Percentiles rank a stretch among this genome's conserved stretches.
Conservation (phyloP, 2,329 filamentous ascomycete genomes). For the Paradendryphiella salina region DNA sequence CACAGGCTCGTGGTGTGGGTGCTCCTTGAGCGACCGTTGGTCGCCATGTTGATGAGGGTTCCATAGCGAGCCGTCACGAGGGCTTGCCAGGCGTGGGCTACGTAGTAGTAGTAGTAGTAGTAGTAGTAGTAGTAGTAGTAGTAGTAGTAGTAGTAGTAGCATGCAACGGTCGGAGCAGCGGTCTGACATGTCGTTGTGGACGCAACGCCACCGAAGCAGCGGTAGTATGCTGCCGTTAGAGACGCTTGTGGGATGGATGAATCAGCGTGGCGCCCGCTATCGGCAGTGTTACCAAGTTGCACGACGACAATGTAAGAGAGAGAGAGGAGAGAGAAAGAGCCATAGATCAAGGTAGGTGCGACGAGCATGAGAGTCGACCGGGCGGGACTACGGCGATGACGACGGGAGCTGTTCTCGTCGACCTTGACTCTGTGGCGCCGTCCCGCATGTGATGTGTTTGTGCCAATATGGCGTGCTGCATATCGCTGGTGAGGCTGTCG, state of each 20-base stretch:
- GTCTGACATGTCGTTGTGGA: conserved; percentile 22
- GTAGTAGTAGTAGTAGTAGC: conserved; percentile 15
- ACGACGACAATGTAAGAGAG: conserved; percentile 9
- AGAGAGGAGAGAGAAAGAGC: too few species aligned
- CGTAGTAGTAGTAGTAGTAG: conserved; percentile 7
- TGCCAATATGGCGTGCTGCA: conserved; percentile 36
- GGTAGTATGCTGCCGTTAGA: conserved; percentile 3
- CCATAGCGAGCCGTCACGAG: conserved; percentile 19
- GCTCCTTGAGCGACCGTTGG: conserved; percentile 34
- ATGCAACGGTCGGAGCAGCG: conserved; percentile 29
- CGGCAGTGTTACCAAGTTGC: conserved; percentile 6
- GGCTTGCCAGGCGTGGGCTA: conserved; percentile 13
- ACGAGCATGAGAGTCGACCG: conserved; percentile 1
- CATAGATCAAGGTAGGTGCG: conserved; percentile 12
- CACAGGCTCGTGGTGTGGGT: conserved; percentile 41
- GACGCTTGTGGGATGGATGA: conserved; percentile 19
- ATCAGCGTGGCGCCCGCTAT: neutral
- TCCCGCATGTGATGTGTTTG: conserved; percentile 20
- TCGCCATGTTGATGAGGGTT: conserved; percentile 31
- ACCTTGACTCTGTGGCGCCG: conserved; percentile 6
- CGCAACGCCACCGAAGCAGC: neutral
- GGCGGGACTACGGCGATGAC: conserved; percentile 12
- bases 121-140: too few species aligned
- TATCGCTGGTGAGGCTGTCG: conserved; percentile 29
- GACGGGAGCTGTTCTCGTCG: conserved; percentile 14